A percentile compares a stretch with the other conserved stretches of the same genome.
Conservation (phyloP, 2,329 filamentous ascomycete species). For the Colletotrichum cereale region DNA sequence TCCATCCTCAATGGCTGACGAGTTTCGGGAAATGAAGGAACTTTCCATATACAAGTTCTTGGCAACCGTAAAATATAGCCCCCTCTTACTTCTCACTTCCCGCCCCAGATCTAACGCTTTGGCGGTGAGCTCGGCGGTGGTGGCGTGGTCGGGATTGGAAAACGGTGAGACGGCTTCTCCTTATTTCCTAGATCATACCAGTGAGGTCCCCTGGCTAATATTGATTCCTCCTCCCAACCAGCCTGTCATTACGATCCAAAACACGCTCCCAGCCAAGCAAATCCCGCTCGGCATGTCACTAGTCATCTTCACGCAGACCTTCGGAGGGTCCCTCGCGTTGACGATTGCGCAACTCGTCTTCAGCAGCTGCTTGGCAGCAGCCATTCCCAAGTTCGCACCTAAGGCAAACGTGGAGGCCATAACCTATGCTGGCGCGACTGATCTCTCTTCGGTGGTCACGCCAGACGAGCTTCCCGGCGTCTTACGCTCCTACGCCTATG, state of each 20-base stretch:
- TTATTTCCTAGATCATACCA: no score
- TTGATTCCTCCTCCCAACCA: no score
- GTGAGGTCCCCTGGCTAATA: no score
- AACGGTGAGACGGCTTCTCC: no score
- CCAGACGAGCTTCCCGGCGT: slow-evolving; percentile 5
- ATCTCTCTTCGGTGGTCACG: not conserved
- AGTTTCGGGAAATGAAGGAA: no score
- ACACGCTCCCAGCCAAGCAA: slow-evolving; percentile 1
- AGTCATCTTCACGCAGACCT: slow-evolving; percentile 2
- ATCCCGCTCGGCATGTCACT: slow-evolving; percentile 1
- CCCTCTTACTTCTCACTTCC: no score
- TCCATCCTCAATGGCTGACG: no score
- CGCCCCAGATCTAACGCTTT: no score
- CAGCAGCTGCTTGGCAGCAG: not conserved
- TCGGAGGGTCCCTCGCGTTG: slow-evolving; percentile 4
- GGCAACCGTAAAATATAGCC: no score
- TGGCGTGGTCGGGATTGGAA: no score
- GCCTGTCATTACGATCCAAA: slow-evolving; percentile 20
- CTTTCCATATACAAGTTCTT: no score
- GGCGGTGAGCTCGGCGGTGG: no score
- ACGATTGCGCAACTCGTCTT: not conserved
- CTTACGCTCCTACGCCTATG: slow-evolving; percentile 4
- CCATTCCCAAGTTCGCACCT: not conserved
- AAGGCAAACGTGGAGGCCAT: not conserved
- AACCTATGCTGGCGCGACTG: slow-evolving; percentile 6